A percentile compares a stretch with the other conserved stretches of the same genome.
Evolutionary conservation across 208 protist species (phyloP).

Genomic region (Phytomonas sp.): DNA sequence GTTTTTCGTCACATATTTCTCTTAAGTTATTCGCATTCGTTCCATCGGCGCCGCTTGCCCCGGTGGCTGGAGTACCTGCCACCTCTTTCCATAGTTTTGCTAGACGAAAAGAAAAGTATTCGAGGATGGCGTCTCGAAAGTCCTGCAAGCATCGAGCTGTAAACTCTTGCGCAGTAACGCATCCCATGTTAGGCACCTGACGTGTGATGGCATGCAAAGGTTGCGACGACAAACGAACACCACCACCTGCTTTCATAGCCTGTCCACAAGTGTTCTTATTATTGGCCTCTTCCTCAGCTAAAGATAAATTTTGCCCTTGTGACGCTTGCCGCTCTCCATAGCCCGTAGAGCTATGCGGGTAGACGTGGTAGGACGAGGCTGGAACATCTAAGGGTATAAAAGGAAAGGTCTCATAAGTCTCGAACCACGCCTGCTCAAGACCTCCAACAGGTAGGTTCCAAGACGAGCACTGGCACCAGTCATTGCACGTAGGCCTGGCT

Average conservation of each 20-base stretch:
- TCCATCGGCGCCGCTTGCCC: not conserved
- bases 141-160: constrained; percentile 33
- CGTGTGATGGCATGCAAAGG: constrained; percentile 13
- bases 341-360: not conserved
- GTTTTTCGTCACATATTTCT: not conserved
- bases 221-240: not conserved
- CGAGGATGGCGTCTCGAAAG: constrained; percentile 36
- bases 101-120: constrained; percentile 32
- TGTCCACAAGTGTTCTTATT: not conserved
- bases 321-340: not conserved
- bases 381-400: constrained; percentile 5
- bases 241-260: not conserved
- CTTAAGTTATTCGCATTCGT: constrained; percentile 1
- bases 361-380: not conserved
- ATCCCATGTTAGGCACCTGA: constrained; percentile 25
- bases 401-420: constrained; percentile 38
- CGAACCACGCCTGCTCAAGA: constrained; percentile 32
- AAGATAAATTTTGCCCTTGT: not conserved
- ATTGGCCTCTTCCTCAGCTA: not conserved
- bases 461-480: constrained; percentile 23
- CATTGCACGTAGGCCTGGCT: constrained; percentile 12
- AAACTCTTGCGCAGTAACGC: constrained; percentile 24
- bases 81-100: constrained; percentile 1
- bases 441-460: constrained; percentile 11
- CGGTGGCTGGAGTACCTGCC: not conserved